These are phyloP conservation scores for Deinandra increscens DNA, from an alignment of 129 eudicot species.

Conservation along the genomic window DNA sequence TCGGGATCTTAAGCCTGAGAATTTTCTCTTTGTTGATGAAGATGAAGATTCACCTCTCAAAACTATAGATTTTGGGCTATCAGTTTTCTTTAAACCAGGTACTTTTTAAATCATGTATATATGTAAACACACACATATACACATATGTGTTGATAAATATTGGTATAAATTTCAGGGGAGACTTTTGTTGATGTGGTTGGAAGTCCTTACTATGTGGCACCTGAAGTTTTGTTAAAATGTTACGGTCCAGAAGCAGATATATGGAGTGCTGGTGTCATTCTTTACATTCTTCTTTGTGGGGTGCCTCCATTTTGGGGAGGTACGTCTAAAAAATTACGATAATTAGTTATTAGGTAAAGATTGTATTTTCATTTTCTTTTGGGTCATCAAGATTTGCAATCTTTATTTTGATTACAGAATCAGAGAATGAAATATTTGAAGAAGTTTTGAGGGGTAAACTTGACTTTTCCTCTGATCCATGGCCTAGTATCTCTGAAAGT, in stretches of 20 bases:
- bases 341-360: neutral
- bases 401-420: constrained; percentile 45
- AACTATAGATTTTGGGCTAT: constrained; percentile 83
- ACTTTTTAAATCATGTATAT: neutral
- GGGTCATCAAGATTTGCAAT: neutral
- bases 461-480: constrained; percentile 78
- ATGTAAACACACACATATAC: no score
- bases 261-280: constrained; percentile 93
- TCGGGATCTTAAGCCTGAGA: constrained; percentile 92
- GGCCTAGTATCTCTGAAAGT: constrained; percentile 78
- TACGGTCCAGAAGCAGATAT: constrained; percentile 88
- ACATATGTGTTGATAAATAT: neutral
- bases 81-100: constrained; percentile 91
- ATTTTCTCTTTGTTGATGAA: constrained; percentile 69
- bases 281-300: constrained; percentile 80
- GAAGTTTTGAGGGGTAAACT: constrained; percentile 68
- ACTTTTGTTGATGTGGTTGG: constrained; percentile 79
- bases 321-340: constrained; percentile 22
- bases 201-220: constrained; percentile 93
- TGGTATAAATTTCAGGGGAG: constrained; percentile 47
- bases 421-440: constrained; percentile 81
- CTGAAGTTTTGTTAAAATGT: constrained; percentile 67
- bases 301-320: constrained; percentile 97
- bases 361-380: neutral
- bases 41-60: constrained; percentile 79